Percentiles rank a stretch among this genome's conserved stretches.
These are phyloP conservation scores for Pelargonium fulgidum DNA, from an alignment of 441 rosid genomes.

Conservation along the genomic window DNA sequence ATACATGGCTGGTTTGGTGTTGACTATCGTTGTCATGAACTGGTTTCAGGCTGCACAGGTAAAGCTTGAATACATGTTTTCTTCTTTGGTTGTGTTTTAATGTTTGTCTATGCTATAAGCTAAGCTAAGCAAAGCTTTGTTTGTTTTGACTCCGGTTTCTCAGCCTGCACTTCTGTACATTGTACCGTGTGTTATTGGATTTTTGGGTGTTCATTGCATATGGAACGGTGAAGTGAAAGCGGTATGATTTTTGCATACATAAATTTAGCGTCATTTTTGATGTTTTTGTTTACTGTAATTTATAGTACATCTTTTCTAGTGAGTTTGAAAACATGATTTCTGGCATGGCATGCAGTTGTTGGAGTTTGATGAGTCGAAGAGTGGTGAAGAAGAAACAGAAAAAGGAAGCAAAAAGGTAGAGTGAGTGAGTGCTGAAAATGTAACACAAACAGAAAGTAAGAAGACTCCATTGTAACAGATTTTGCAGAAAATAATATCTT, in stretches of 20 bases:
- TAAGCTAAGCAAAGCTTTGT: neutral
- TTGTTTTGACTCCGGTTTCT: constrained; percentile 12
- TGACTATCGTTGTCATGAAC: constrained; percentile 89
- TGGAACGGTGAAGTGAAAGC: constrained; percentile 89
- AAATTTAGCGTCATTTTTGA: neutral
- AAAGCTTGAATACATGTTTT: neutral
- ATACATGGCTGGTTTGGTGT: constrained; percentile 60
- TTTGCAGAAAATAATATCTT: too few relatives aligned
- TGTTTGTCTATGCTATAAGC: neutral
- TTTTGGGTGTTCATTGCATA: constrained; percentile 74
- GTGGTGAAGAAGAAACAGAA: constrained; percentile 40
- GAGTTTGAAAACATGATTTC: neutral
- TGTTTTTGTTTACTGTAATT: neutral
- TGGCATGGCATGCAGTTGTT: constrained; percentile 47
- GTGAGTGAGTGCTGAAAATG: neutral
- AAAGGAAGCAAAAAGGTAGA: constrained; percentile 45
- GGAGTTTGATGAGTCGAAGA: constrained; percentile 86
- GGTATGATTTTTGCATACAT: constrained; percentile 31
- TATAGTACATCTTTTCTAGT: neutral
- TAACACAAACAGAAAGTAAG: too few relatives aligned
- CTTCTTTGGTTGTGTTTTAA: neutral
- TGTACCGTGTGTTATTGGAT: constrained; percentile 86
- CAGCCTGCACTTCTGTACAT: constrained; percentile 97
- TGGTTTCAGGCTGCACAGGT: constrained; percentile 99
- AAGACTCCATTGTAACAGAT: too few relatives aligned